Percentiles rank a stretch among this genome's conserved stretches.
These are phyloP conservation scores for Serendipita vermifera DNA, from an alignment of 768 basidiomycete genomes.

Conservation along the genomic window DNA sequence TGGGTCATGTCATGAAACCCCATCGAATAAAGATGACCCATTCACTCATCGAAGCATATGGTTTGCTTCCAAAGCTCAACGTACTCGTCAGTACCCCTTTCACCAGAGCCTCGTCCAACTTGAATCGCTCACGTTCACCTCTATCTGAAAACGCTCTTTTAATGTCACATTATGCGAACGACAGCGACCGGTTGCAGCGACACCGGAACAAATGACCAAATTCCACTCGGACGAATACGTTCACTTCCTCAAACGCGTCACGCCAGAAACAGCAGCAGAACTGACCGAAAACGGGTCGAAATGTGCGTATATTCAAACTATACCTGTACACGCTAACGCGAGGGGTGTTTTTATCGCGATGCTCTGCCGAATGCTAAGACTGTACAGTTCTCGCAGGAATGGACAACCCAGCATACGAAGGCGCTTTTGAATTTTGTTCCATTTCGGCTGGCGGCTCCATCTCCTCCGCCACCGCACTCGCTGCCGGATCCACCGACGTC, in stretches of 20 bases:
- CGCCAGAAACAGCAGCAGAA: conserved; percentile 81
- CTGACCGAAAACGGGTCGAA: conserved; percentile 72
- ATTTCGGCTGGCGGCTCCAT: conserved; percentile 94
- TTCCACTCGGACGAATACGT: conserved; percentile 99
- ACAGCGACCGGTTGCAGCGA: conserved; percentile 57
- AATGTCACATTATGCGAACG: not conserved
- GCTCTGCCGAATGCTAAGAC: not conserved
- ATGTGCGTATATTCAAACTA: conserved; percentile 44
- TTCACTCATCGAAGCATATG: conserved; percentile 79
- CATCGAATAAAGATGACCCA: conserved; percentile 91
- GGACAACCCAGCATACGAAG: conserved; percentile 94
- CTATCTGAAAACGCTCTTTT: not conserved
- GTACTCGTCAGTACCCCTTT: conserved; percentile 54
- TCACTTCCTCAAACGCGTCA: conserved; percentile 76
- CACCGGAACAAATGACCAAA: conserved; percentile 67
- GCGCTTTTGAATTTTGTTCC: conserved; percentile 91
- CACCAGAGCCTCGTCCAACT: not conserved
- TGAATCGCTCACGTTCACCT: not conserved
- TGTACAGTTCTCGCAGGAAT: conserved; percentile 54
- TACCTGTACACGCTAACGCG: too few species aligned
- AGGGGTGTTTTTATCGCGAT: too few species aligned
- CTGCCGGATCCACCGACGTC: conserved; percentile 65
- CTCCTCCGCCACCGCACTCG: conserved; percentile 73
- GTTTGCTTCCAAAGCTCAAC: conserved; percentile 90
- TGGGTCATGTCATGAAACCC: conserved; percentile 92